These are phyloP conservation scores for Lactarius psammicola DNA, from an alignment of 768 basidiomycete species.

Conservation along the genomic window DNA sequence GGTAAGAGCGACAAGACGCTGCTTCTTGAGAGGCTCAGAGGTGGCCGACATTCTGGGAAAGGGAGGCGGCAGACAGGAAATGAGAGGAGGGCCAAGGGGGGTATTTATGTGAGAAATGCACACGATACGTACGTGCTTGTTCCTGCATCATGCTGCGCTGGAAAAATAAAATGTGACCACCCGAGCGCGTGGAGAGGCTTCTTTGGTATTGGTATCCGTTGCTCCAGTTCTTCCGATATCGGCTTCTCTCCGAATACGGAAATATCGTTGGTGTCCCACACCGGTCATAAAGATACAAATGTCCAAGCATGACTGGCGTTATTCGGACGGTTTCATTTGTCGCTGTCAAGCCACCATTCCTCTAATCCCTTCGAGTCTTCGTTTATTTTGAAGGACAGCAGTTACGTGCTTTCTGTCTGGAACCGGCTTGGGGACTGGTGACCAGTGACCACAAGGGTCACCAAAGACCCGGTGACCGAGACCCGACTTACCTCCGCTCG, in stretches of 20 bases:
- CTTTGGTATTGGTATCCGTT: conserved; percentile 11
- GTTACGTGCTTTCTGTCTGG: neutral
- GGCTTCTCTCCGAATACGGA: neutral
- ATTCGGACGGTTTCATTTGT: neutral
- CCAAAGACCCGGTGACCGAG: neutral
- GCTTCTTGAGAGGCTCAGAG: conserved; percentile 19
- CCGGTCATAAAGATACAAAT: neutral
- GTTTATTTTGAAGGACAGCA: neutral
- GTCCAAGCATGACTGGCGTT: neutral
- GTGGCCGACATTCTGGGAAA: conserved; percentile 11
- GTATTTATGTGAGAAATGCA: conserved; percentile 13
- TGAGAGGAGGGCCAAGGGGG: neutral
- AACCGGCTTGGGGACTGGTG: neutral
- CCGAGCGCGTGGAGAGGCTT: neutral
- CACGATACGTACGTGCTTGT: neutral
- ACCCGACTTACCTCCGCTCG: neutral
- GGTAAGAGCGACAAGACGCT: conserved; percentile 34
- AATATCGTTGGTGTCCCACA: neutral
- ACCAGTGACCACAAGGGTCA: neutral
- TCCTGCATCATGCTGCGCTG: neutral
- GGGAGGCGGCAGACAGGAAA: neutral
- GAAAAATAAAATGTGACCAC: neutral
- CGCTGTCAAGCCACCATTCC: neutral
- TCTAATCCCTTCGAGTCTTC: neutral
- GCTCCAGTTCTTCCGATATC: neutral